Evolutionary conservation across 306 rosid species (phyloP), one percentile per base, ranked within the genome.

Genomic region (Gastrolobium villosum): DNA sequence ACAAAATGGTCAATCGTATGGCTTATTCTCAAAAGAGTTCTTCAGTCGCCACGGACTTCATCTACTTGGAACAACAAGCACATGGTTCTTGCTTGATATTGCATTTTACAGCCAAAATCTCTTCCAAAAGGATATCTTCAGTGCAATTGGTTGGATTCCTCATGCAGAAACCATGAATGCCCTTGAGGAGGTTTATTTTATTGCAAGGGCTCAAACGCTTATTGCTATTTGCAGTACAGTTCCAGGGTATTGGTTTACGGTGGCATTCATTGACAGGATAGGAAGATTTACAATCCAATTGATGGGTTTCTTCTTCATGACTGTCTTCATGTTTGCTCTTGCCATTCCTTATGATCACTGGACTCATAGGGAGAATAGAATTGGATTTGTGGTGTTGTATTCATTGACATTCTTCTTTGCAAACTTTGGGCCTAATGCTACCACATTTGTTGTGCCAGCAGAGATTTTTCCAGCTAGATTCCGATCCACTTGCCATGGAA

Each of bases 261-360:
- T 93, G 55, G 89, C 86, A 5, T 43, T 93, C 5, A 90, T 93
- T 55, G 96, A 93, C 80, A 89, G 3, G 75, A 78, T 93, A 0
- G 96, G 96, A 76, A 84, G 97, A 43, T 93, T 93, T 74, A 8
- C 86, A 0, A 90, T 92, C 62, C 97, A 92, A 2, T 43, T 92
- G 64, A 86, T 90, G 87, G 97, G 97, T 0, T 93, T 93, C 86
- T 93, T 89, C 89, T 93, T 93, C 75, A 92, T 90, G 94, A 92
- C 96, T 4, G 79, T 87, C 20, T 89, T 92, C 10, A 90, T 90
- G 94, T 90, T 92, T 78, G 92, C 88, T 44, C 84, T 92, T 28
- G 92, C 96, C 15, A 86, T 92, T 83, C 96, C 97, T 43, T 90
- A 90, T 69, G 77, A 92, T 0, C 92, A 89, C 55, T 92, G 96